A percentile compares a stretch with the other conserved stretches of the same genome.
phyloP scores from a whole-genome alignment of 1,139 yeast genomes.

The Pneumocystis oryctolagi region DNA sequence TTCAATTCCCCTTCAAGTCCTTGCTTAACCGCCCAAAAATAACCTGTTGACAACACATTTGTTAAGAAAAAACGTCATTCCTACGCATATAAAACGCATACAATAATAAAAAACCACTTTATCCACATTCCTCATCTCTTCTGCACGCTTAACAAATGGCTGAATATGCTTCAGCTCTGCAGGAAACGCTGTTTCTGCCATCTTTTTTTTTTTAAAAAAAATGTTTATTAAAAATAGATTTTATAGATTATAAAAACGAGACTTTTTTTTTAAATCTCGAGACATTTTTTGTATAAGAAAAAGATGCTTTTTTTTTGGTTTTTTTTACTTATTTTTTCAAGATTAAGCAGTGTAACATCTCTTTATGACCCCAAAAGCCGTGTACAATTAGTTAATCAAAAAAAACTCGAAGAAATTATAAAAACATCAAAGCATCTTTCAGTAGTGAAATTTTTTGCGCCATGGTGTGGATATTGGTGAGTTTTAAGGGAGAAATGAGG shows the following conservation, averaged over 20 bases:
- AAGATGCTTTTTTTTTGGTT: not conserved
- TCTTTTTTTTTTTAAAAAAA: not conserved
- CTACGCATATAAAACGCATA: slow-evolving; percentile 18
- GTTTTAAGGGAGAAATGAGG: not conserved
- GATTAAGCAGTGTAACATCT: not conserved
- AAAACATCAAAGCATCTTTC: slow-evolving; percentile 63
- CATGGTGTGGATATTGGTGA: slow-evolving; percentile 89
- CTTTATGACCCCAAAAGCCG: not conserved
- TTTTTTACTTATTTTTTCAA: not conserved
- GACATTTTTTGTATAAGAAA: too few relatives aligned
- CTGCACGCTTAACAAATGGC: slow-evolving; percentile 35
- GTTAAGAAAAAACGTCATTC: too few relatives aligned
- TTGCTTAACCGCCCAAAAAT: slow-evolving; percentile 5
- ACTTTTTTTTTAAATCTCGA: not conserved
- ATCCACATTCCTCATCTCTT: slow-evolving; percentile 35
- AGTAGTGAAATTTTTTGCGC: slow-evolving; percentile 85
- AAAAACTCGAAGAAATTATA: slow-evolving; percentile 58
- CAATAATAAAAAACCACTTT: slow-evolving; percentile 47
- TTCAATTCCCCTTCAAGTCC: slow-evolving; percentile 1
- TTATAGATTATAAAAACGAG: not conserved
- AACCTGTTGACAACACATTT: too few relatives aligned
- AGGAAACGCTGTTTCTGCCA: slow-evolving; percentile 14
- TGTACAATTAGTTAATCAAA: slow-evolving; percentile 15
- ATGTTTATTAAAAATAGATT: not conserved
- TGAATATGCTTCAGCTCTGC: slow-evolving; percentile 25